A percentile compares a stretch with the other conserved stretches of the same genome.
Conservation (phyloP, 305 asterid genomes). For the Caryopteris hybrid region DNA sequence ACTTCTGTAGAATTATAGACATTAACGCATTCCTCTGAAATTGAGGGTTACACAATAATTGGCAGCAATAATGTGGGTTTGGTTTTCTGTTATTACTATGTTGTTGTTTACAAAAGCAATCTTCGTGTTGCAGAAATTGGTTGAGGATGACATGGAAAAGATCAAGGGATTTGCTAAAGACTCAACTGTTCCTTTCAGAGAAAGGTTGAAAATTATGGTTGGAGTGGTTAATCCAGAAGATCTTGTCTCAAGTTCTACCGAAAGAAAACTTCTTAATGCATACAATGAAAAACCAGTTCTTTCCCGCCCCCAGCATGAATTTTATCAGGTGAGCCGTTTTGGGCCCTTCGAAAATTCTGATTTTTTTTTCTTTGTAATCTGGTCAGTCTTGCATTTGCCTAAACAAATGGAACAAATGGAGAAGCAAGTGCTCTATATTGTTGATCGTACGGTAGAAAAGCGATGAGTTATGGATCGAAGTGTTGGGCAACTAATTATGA, state of each 20-base stretch:
- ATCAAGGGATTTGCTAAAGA: constrained; percentile 91
- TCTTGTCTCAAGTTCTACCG: constrained; percentile 82
- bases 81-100: background rate
- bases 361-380: too few species aligned
- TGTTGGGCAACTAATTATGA: too few species aligned
- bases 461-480: too few species aligned
- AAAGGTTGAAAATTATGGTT: constrained; percentile 87
- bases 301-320: constrained; percentile 95
- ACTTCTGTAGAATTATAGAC: background rate
- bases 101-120: background rate
- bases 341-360: background rate
- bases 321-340: constrained; percentile 52
- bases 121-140: constrained; percentile 50
- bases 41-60: background rate
- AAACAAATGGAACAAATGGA: too few species aligned
- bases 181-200: constrained; percentile 74
- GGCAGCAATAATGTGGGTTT: background rate
- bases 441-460: too few species aligned
- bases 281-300: constrained; percentile 96
- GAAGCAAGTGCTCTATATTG: too few species aligned
- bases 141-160: constrained; percentile 83
- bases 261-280: constrained; percentile 75
- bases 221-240: constrained; percentile 85
- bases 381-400: too few species aligned
- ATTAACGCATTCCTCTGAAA: background rate